Conservation (phyloP, 139 green algal species). For the Chlorella sorokiniana region DNA sequence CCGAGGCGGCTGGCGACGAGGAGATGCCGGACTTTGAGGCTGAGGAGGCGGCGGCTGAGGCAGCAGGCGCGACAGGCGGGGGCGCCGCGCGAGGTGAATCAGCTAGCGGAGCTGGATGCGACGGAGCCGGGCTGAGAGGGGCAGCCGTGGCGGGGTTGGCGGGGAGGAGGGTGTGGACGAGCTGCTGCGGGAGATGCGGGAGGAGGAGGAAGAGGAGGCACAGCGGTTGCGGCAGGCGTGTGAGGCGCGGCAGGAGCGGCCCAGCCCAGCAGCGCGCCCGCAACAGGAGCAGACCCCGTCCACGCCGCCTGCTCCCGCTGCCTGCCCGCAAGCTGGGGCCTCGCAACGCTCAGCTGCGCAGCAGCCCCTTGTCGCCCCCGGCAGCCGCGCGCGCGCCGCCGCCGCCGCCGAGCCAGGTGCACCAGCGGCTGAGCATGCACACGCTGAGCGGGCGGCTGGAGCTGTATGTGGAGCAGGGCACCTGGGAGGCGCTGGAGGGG, state of each 20-base stretch:
- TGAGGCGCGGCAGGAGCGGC: neutral
- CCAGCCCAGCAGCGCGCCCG: no score
- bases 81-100: neutral
- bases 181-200: constrained; percentile 27
- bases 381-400: neutral
- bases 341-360: neutral
- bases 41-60: neutral
- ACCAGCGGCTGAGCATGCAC: constrained; percentile 58
- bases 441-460: constrained; percentile 62
- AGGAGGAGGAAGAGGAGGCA: neutral
- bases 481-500: constrained; percentile 46
- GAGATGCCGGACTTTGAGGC: constrained; percentile 6
- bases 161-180: constrained; percentile 34
- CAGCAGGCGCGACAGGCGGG: neutral
- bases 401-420: neutral
- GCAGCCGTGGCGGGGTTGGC: neutral
- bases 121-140: neutral
- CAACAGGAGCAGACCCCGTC: no score
- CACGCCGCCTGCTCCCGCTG: no score
- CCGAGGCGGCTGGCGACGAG: neutral
- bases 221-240: neutral
- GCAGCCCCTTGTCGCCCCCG: neutral
- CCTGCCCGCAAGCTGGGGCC: no score
- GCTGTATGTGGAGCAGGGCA: constrained; percentile 55
- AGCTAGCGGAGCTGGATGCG: neutral